These are phyloP conservation scores for Neolentinus lepideus DNA, from an alignment of 1,284 basidiomycete genomes.

Conservation along the genomic window DNA sequence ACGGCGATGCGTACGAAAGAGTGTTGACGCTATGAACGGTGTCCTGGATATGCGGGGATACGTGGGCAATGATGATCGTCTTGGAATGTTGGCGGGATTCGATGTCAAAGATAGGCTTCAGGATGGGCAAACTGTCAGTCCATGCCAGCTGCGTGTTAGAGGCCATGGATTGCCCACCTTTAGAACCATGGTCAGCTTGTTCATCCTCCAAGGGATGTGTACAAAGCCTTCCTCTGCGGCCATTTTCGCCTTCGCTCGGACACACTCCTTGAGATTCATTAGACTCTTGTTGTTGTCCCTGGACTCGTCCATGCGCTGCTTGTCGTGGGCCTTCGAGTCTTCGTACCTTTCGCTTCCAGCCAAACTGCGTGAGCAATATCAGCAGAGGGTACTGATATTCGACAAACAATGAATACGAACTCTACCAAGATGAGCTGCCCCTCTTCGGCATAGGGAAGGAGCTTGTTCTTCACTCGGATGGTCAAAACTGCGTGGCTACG, in stretches of 20 bases:
- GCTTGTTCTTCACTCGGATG: slow-evolving; percentile 23
- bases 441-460: slow-evolving; percentile 25
- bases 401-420: slow-evolving; percentile 11
- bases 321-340: slow-evolving; percentile 26
- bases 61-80: slow-evolving; percentile 27
- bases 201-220: slow-evolving; percentile 27
- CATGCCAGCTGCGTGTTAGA: background rate
- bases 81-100: slow-evolving; percentile 23
- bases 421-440: slow-evolving; percentile 28
- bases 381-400: background rate
- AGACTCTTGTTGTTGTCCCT: slow-evolving; percentile 29
- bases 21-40: slow-evolving; percentile 24
- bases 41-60: slow-evolving; percentile 29
- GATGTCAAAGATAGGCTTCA: slow-evolving; percentile 27
- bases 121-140: background rate
- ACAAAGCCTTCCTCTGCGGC: slow-evolving; percentile 27
- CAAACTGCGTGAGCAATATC: slow-evolving; percentile 14
- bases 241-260: slow-evolving; percentile 27
- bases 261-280: slow-evolving; percentile 30
- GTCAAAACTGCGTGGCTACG: slow-evolving; percentile 27
- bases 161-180: slow-evolving; percentile 15
- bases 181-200: slow-evolving; percentile 27
- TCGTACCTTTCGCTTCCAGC: slow-evolving; percentile 28
- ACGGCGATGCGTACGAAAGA: slow-evolving; percentile 24
- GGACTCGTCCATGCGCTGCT: slow-evolving; percentile 25